Percentiles rank a stretch among this genome's conserved stretches.
phyloP scores from a whole-genome alignment of 1,284 basidiomycete species.

The Ganoderma multipileum region DNA sequence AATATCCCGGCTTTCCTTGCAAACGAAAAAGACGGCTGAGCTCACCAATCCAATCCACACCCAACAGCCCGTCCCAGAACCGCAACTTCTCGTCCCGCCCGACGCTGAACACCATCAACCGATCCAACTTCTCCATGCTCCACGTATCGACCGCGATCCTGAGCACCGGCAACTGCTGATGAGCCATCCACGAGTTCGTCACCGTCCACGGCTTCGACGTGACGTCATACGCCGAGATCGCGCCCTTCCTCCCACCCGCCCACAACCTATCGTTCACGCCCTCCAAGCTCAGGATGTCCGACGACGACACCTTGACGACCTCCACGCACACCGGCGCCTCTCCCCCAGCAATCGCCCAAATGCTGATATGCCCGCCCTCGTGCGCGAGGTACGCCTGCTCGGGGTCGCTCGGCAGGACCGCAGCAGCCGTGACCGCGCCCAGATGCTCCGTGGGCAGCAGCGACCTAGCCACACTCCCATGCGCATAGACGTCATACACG shows the following conservation, averaged over 20 bases:
- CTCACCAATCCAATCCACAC: constrained; percentile 86
- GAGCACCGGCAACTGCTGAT: constrained; percentile 80
- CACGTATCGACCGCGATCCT: constrained; percentile 76
- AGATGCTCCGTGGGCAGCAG: constrained; percentile 66
- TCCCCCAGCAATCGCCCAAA: constrained; percentile 69
- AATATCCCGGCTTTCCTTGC: not conserved
- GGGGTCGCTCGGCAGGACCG: constrained; percentile 75
- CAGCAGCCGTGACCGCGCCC: constrained; percentile 84
- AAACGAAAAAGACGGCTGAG: constrained; percentile 18
- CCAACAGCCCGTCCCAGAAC: constrained; percentile 92
- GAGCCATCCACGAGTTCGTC: constrained; percentile 91
- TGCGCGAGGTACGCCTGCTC: constrained; percentile 87
- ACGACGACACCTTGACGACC: constrained; percentile 79
- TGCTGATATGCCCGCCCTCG: constrained; percentile 87
- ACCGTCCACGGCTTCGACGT: constrained; percentile 78
- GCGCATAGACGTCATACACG: constrained; percentile 76
- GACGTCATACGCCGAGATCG: constrained; percentile 87
- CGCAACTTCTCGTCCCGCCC: constrained; percentile 80
- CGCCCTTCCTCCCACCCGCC: constrained; percentile 85
- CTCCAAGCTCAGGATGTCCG: constrained; percentile 80
- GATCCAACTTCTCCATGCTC: constrained; percentile 68
- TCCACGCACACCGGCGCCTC: constrained; percentile 65
- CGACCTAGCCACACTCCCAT: constrained; percentile 54
- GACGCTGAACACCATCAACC: constrained; percentile 79
- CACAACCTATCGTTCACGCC: constrained; percentile 86